Evolutionary conservation across 202 grass and related monocot species (phyloP).

Genomic region (Musa balbisiana): DNA sequence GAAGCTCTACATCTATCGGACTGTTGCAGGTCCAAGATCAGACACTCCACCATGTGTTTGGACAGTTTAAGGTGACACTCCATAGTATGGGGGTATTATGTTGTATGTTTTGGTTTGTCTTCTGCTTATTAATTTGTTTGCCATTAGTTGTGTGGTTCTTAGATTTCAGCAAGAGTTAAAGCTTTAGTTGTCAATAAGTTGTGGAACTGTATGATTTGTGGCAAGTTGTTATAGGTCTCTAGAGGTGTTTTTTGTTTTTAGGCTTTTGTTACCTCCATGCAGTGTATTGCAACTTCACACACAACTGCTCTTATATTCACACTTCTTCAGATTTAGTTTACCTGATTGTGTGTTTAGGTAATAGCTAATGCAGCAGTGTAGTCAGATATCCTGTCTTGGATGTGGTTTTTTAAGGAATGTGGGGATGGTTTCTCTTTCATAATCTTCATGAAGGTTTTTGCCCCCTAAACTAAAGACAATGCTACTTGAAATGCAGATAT

Average conservation of each 20-base stretch:
- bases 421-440: too few species aligned
- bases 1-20: conserved; percentile 59
- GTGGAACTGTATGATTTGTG: background rate
- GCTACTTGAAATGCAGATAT: too few species aligned
- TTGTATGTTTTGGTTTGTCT: conserved; percentile 17
- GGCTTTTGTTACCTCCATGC: background rate
- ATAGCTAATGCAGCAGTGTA: too few species aligned
- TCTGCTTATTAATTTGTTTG: background rate
- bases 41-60: conserved; percentile 51
- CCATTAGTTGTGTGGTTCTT: background rate
- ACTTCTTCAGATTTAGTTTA: background rate
- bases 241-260: background rate
- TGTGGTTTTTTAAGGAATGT: too few species aligned
- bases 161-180: background rate
- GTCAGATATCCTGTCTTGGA: too few species aligned
- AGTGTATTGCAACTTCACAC: background rate
- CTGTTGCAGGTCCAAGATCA: conserved; percentile 46
- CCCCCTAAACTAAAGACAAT: too few species aligned
- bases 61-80: conserved; percentile 30
- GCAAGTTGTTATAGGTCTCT: background rate
- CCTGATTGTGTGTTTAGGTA: background rate
- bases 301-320: background rate
- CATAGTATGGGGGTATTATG: conserved; percentile 22
- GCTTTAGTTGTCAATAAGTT: background rate
- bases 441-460: too few species aligned